These are phyloP conservation scores for Setaria italica DNA, from an alignment of 202 grass and related monocot species.

Conservation along the genomic window DNA sequence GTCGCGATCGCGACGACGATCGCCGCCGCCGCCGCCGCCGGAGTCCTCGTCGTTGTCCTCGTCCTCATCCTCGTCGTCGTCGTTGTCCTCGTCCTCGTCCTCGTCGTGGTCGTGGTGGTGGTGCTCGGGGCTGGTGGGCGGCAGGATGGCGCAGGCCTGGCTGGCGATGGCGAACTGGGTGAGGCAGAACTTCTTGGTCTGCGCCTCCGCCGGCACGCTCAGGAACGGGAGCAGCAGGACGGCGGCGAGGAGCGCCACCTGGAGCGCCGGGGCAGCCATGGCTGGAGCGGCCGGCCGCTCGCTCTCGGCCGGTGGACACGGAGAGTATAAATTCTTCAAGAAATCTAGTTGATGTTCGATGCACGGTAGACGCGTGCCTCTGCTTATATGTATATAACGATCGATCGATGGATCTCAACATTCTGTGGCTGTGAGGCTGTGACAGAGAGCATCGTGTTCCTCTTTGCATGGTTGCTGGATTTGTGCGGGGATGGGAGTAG, in stretches of 20 bases:
- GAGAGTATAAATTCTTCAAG: neutral
- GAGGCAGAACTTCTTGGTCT: slow-evolving; percentile 68
- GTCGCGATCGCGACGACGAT: neutral
- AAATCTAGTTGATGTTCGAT: neutral
- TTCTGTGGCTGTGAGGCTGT: neutral
- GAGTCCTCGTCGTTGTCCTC: neutral
- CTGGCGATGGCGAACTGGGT: slow-evolving; percentile 77
- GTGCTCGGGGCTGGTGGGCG: slow-evolving; percentile 29
- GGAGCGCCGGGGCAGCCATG: slow-evolving; percentile 48
- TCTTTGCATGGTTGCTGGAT: slow-evolving; percentile 64
- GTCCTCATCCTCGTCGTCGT: neutral
- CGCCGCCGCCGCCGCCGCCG: neutral
- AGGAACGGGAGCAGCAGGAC: slow-evolving; percentile 50
- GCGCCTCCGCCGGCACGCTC: slow-evolving; percentile 36
- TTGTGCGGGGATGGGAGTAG: slow-evolving; percentile 20
- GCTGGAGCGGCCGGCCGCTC: neutral
- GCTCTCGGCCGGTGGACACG: neutral
- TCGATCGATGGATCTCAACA: neutral
- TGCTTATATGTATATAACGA: neutral
- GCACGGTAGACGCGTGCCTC: slow-evolving; percentile 12
- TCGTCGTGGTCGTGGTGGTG: slow-evolving; percentile 19
- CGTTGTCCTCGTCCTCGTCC: fast-evolving
- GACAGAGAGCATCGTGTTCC: neutral
- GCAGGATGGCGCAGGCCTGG: slow-evolving; percentile 73
- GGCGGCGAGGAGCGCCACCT: slow-evolving; percentile 37